Percentiles rank a stretch among this genome's conserved stretches.
Evolutionary conservation across 495 filamentous ascomycete species (phyloP).

Genomic region (Filosporella fistucella): DNA sequence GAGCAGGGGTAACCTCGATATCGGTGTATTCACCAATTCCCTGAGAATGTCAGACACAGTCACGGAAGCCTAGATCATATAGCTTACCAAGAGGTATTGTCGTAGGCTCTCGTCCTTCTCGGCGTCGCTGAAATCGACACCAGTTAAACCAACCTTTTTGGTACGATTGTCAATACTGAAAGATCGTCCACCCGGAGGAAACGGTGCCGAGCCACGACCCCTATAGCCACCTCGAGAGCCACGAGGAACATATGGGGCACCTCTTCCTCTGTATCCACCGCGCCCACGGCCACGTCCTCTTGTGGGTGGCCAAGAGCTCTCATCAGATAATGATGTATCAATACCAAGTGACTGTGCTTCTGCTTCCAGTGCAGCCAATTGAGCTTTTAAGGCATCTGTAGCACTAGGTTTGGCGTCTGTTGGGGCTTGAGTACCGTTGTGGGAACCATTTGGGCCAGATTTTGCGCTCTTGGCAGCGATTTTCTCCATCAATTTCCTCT

Average conservation of each 20-base stretch:
- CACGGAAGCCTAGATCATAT: not conserved
- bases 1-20: slow-evolving; percentile 61
- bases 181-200: slow-evolving; percentile 44
- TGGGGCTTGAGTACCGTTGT: slow-evolving; percentile 19
- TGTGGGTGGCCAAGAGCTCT: slow-evolving; percentile 24
- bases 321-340: slow-evolving; percentile 46
- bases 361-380: slow-evolving; percentile 77
- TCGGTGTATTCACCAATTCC: slow-evolving; percentile 78
- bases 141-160: slow-evolving; percentile 67
- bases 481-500: slow-evolving; percentile 60
- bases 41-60: slow-evolving; percentile 42
- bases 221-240: slow-evolving; percentile 44
- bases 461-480: slow-evolving; percentile 43
- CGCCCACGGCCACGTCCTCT: slow-evolving; percentile 43
- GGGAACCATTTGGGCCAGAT: slow-evolving; percentile 27
- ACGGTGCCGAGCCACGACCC: slow-evolving; percentile 47
- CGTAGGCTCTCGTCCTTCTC: slow-evolving; percentile 80
- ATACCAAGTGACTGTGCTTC: slow-evolving; percentile 81
- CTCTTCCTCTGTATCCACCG: slow-evolving; percentile 36
- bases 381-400: slow-evolving; percentile 66
- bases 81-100: slow-evolving; percentile 79
- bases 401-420: slow-evolving; percentile 43
- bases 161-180: slow-evolving; percentile 87
- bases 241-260: slow-evolving; percentile 39
- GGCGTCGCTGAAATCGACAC: slow-evolving; percentile 57